A percentile compares a stretch with the other conserved stretches of the same genome.
phyloP scores from a whole-genome alignment of 2,329 filamentous ascomycete species.

The Penicillium sclerotiorum region DNA sequence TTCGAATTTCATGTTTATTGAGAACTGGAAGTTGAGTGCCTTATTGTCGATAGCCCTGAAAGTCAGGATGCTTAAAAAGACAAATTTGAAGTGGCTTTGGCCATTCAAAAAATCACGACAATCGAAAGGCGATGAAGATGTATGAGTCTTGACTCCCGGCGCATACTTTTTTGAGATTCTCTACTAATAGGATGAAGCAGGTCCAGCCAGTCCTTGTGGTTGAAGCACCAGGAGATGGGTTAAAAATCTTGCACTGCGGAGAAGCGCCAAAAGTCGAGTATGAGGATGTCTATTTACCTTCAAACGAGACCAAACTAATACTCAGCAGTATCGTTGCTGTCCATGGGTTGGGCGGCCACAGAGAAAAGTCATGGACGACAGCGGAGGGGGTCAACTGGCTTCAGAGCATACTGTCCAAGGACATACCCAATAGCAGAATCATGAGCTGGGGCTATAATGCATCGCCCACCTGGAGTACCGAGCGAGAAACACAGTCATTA shows the following conservation, averaged over 20 bases:
- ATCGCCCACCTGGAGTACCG: neutral
- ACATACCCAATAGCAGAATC: slow-evolving; percentile 15
- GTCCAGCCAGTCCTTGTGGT: neutral
- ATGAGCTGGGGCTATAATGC: slow-evolving; percentile 29
- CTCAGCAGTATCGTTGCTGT: slow-evolving; percentile 21
- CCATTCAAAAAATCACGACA: neutral
- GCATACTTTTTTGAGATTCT: too few relatives aligned
- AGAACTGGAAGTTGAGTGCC: too few relatives aligned
- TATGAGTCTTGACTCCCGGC: neutral
- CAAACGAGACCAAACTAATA: neutral
- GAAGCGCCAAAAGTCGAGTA: slow-evolving; percentile 13
- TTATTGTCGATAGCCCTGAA: neutral
- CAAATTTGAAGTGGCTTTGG: neutral
- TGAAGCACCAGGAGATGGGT: neutral
- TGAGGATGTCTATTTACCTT: slow-evolving; percentile 1
- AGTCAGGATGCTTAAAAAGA: neutral
- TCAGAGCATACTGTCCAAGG: slow-evolving; percentile 15
- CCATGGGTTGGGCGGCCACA: slow-evolving; percentile 26
- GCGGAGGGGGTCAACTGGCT: slow-evolving; percentile 23
- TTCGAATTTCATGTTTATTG: too few relatives aligned
- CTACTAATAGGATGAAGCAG: neutral
- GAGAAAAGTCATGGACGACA: slow-evolving; percentile 27
- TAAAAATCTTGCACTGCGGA: slow-evolving; percentile 12
- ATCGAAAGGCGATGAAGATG: neutral
- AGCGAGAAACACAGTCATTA: neutral